Evolutionary conservation across 2,329 filamentous ascomycete genomes (phyloP), one percentile per base, ranked within the genome.

Genomic region (Sphaerulina musiva): DNA sequence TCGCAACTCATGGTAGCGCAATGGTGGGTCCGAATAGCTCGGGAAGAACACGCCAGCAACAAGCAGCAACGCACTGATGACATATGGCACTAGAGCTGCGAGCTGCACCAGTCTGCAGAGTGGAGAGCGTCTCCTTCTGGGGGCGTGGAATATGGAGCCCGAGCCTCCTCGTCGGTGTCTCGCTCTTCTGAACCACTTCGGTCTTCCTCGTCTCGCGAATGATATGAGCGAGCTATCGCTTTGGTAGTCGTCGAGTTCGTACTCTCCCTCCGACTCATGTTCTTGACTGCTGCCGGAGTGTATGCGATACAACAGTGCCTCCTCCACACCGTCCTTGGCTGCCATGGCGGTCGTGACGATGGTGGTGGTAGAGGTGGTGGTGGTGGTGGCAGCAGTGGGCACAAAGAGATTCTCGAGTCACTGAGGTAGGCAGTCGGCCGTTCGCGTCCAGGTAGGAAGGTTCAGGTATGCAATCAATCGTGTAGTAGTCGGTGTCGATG

Each of bases 11-110:
- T 69, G 55, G 61, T 83, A 83, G 64, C 80, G 79, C 7, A 72
- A 59, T 5, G 80, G 80, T 12, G 72, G 74, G 54, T 73, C 68
- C 2, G 79, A 80, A 64, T 83, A 83, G 3, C 79, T 81, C 6
- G 80, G 80, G 45, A 75, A 72, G 62, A 82, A 74, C 17, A 78
- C 67, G 43, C 72, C 73, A 41, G 77, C 63, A 20, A 78, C 55
- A 14, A 76, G 64, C 4, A 78, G 66, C 14, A 64, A 54, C 4
- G 64, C 48, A 17, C 57, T 48, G 36, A 59, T 44, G 26, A 58
- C 14, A 17, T 59, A 57, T 9, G 58, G 55, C 12, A 56, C 32
- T 4, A 63, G 49, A 5, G 50, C 45, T 11, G 56, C n/a, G 23
- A 56, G 49, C 42, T 62, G 59, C 11, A 52, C 45, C 11, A 50